Evolutionary conservation across 2,329 filamentous ascomycete genomes (phyloP), one percentile per base, ranked within the genome.

Genomic region (Biscogniauxia marginata): DNA sequence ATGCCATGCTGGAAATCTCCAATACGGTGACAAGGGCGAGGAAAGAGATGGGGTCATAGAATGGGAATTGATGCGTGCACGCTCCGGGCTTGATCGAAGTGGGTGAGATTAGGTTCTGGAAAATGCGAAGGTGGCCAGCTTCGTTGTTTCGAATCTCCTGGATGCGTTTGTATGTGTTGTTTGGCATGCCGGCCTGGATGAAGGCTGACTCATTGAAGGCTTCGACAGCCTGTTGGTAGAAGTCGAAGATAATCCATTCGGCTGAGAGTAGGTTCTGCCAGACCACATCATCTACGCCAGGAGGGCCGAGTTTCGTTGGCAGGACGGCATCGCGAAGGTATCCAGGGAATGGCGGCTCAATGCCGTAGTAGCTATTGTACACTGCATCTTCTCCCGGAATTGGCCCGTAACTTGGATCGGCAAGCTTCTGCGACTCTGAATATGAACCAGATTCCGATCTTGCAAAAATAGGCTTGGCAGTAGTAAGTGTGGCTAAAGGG

Each of bases 101-200:
- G n/a, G 65, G 56, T 1, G 73, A 76, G 46, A 78, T 78, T 34
- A 71, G 65, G 54, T 74, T 71, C 56, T 77, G 75, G 63, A 79
- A 78, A 54, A 77, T 75, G 22, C 72, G 68, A 16, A 77, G 61
- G 56, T 78, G 75, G 3, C 76, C 75, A 18, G 75, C 75, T 63
- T 79, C 77, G 46, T 77, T 78, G 58, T 79, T 72, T 6, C 75
- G 71, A 52, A 78, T 78, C 56, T 77, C 70, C 55, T 24, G 59
- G 54, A 66, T 59, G 50, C 62, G 62, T 49, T 62, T 43, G 49
- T 65, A 64, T 8, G 76, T 78, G 4, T 61, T 73, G 48, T 76
- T 73, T 5, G 73, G 73, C 23, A 73, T 58, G 48, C 63, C 64
- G 24, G 53, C 57, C 53, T 51, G 47, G 48, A 63, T 49, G 60